Base-by-base conservation (phyloP, 202 grass and related monocot genomes). In the Elaeis oleifera region DNA sequence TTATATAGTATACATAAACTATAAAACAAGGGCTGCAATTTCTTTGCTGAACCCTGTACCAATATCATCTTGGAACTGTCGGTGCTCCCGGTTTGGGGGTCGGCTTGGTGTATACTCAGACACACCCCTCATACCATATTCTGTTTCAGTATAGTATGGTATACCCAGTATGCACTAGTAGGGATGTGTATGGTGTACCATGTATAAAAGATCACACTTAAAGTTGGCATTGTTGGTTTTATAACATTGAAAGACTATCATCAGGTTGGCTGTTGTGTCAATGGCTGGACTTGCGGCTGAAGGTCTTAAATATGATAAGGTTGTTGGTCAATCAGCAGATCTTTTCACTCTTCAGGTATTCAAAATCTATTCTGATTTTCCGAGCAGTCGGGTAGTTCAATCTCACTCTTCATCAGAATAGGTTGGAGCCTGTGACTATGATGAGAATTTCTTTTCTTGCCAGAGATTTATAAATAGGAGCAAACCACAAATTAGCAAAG, bases 241-340 rank as follows among this genome's bases (percentile, higher is more conserved):
- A 18, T 20, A 60, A 53, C 26, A n/a, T 29, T 1, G 32, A 56
- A 13, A 44, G 8, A 9, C 16, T 24, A 21, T 69, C 49, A 18
- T 32, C 73, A 96, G 91, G 67, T 85, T 96, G 67, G 87, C 91
- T 56, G 87, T 83, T 71, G 82, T 96, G 65, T 85, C 91, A 59
- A 96, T 96, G 91, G 91, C 91, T 50, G 87, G 91, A 14, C 76
- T 90, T 49, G 91, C 91, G 50, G 91, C 87, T 65, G 91, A 90
- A 85, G 84, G 91, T 63, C 79, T 96, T 27, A 60, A 90, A 58
- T 96, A 91, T 74, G 91, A 96, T 64, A 85, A 96, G 59, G 91
- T 91, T 55, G 71, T 96, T 44, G 87, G 91, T 16, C 91, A 96
- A 72, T 96, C 91, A 17, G 87, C 87, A 54, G 91, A 96, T 28